Percentiles rank a stretch among this genome's conserved stretches.
These are phyloP conservation scores for Tylopilus orsonianus DNA, from an alignment of 1,284 basidiomycete species.

Conservation along the genomic window DNA sequence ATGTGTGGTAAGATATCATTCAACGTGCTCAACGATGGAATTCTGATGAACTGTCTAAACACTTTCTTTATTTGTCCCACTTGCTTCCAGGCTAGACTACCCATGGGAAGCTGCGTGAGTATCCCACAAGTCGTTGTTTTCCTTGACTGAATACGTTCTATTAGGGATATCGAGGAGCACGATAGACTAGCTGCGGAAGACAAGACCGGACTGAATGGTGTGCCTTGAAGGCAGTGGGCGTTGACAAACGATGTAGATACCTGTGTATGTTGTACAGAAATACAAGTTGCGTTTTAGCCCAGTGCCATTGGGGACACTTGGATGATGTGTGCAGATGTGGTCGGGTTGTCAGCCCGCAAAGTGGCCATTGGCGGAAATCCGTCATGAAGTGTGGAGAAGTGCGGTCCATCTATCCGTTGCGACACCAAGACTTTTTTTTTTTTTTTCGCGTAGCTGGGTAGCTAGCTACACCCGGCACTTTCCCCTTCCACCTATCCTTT, in stretches of 20 bases:
- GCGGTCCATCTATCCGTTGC: constrained; percentile 6
- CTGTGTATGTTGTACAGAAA: constrained; percentile 4
- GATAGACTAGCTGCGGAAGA: constrained; percentile 56
- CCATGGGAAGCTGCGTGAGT: constrained; percentile 79
- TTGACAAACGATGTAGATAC: too few species aligned
- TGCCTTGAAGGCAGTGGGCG: not conserved
- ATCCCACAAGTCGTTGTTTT: constrained; percentile 14
- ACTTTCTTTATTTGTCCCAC: constrained; percentile 4
- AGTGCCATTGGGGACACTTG: not conserved
- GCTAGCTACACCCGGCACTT: not conserved
- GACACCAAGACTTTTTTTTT: constrained; percentile 1
- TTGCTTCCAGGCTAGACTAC: constrained; percentile 68
- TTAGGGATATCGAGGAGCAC: constrained; percentile 77
- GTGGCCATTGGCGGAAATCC: not conserved
- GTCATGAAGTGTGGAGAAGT: constrained; percentile 4
- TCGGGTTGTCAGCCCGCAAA: not conserved
- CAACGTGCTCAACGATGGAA: constrained; percentile 9
- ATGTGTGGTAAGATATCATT: constrained; percentile 52
- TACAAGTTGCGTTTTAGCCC: not conserved
- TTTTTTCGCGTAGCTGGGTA: constrained; percentile 10
- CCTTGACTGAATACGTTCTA: constrained; percentile 3
- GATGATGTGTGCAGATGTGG: constrained; percentile 4
- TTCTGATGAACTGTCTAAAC: constrained; percentile 11
- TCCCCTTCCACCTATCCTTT: not conserved
- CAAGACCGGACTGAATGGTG: constrained; percentile 19